Evolutionary conservation across 495 filamentous ascomycete genomes (phyloP), one percentile per base, ranked within the genome.

Genomic region (Daldinia loculata): DNA sequence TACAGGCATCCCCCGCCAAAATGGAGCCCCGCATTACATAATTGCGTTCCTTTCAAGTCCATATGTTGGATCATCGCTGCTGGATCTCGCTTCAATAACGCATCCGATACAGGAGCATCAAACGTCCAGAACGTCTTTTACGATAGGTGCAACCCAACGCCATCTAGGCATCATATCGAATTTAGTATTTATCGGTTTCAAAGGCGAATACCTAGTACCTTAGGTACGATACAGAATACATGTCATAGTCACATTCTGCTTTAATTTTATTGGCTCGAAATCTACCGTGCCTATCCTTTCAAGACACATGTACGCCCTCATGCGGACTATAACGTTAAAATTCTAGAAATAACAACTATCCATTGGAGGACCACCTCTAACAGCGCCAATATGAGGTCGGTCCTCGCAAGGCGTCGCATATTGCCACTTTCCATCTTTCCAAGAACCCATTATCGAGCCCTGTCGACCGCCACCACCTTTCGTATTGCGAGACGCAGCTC

Each of bases 381-480:
- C 15, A 63, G 34, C 15, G 36, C 55, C 69, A 62, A 39, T 12
- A 80, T 66, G 71, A 82, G 82, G 75, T 63, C 69, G 69, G 75
- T 77, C 74, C 59, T 80, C 56, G 69, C 61, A 32, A 74, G 80
- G 76, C 76, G 70, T 56, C 74, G 74, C 57, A 70, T 70, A 39
- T 52, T 71, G 48, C 52, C 57, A 48, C 55, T 67, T 48, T 55
- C 51, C 39, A 27, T 62, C 30, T 34, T 68, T 39, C 56, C 60
- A 38, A 74, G 57, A 72, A 22, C 61, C 30, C 70, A 61, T 51
- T 61, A 70, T 41, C 72, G 77, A 34, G 52, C 76, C 62, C 73
- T 80, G 24, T 82, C 81, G 30, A 80, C 76, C 19, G 76, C 73
- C 15, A 66, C 62, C 34, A 9, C 72, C 50, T 72, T 78, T 15